These are phyloP conservation scores for Suillus brevipes DNA, from an alignment of 768 basidiomycete species.

Conservation along the genomic window DNA sequence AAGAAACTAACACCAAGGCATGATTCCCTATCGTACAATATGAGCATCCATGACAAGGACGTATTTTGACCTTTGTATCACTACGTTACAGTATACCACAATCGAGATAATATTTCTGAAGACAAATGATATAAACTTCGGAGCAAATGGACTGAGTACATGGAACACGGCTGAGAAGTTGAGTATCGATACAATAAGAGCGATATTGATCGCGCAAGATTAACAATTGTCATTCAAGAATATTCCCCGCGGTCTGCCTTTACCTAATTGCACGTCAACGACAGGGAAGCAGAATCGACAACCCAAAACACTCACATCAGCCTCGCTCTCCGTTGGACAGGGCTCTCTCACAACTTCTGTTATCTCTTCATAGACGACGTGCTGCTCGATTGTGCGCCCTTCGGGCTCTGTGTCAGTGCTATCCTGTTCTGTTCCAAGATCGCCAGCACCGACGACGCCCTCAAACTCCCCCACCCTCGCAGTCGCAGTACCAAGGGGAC, in stretches of 20 bases:
- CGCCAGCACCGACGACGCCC: constrained; percentile 29
- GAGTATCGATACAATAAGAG: not conserved
- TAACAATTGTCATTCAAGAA: too few relatives aligned
- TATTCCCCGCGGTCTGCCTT: constrained; percentile 1
- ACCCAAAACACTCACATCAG: constrained; percentile 15
- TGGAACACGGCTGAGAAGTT: not conserved
- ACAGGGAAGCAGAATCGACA: not conserved
- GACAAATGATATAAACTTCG: not conserved
- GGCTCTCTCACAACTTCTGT: constrained; percentile 5
- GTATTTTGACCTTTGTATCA: not conserved
- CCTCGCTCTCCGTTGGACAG: constrained; percentile 14
- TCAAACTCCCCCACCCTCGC: constrained; percentile 34
- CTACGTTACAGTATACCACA: not conserved
- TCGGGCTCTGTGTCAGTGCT: constrained; percentile 21
- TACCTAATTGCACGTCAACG: not conserved
- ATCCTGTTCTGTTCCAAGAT: constrained; percentile 27
- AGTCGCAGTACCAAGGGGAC: constrained; percentile 26
- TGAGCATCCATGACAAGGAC: not conserved
- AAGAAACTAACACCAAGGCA: constrained; percentile 9
- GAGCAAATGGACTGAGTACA: not conserved
- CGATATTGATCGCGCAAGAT: not conserved
- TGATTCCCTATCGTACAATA: not conserved
- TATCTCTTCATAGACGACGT: constrained; percentile 13
- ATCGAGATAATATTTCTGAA: not conserved
- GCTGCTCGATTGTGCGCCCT: constrained; percentile 25